Percentiles rank a stretch among this genome's conserved stretches.
phyloP scores from a whole-genome alignment of 2,329 filamentous ascomycete genomes.

The Metarhizium brunneum region DNA sequence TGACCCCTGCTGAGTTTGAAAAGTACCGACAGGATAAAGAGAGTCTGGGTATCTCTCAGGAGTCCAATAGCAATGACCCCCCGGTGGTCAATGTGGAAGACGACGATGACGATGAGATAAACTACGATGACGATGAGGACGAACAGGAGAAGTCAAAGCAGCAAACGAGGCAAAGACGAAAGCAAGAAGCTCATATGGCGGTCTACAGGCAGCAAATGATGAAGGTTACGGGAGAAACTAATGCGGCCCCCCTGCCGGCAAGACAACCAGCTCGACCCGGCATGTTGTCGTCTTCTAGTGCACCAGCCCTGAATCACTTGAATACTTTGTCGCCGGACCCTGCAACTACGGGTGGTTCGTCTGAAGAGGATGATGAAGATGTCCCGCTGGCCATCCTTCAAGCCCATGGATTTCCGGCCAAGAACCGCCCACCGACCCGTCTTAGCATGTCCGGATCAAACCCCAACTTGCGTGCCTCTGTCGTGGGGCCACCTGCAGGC shows the following conservation, averaged over 20 bases:
- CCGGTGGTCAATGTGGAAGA: constrained; percentile 47
- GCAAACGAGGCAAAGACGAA: constrained; percentile 66
- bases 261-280: constrained; percentile 39
- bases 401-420: constrained; percentile 80
- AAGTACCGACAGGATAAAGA: constrained; percentile 68
- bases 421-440: constrained; percentile 63
- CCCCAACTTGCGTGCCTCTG: constrained; percentile 57
- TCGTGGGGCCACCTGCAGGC: constrained; percentile 31
- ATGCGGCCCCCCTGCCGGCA: constrained; percentile 13
- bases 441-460: constrained; percentile 58
- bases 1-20: constrained; percentile 86
- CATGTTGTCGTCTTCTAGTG: constrained; percentile 50
- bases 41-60: constrained; percentile 38
- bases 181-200: constrained; percentile 83
- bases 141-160: constrained; percentile 67
- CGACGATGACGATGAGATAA: constrained; percentile 48
- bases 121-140: constrained; percentile 68
- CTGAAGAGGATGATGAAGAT: constrained; percentile 86
- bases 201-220: constrained; percentile 94
- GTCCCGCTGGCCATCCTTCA: constrained; percentile 78
- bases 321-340: constrained; percentile 27
- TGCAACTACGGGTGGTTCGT: constrained; percentile 44
- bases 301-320: constrained; percentile 44
- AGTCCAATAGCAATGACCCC: constrained; percentile 16
- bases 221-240: constrained; percentile 77